Evolutionary conservation across 1,284 basidiomycete species (phyloP).

Genomic region (Coniferiporia weirii): DNA sequence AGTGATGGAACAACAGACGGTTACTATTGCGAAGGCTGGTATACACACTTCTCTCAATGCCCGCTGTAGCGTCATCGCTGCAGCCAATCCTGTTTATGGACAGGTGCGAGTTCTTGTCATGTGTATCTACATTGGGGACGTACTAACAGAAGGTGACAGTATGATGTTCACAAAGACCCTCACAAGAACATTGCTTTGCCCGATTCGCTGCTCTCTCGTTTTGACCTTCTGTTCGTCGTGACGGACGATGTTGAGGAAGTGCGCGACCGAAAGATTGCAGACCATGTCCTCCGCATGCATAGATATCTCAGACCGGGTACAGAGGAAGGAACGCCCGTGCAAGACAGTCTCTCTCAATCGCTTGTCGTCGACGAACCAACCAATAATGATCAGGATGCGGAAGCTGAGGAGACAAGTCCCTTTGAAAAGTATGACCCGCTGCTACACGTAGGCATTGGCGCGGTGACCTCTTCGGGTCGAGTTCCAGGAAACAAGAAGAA

Average conservation of each 20-base stretch:
- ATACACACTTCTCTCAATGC: conserved; percentile 99
- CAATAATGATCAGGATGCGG: conserved; percentile 48
- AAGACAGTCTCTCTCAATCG: conserved; percentile 85
- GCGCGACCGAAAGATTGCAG: conserved; percentile 91
- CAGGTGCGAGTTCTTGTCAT: conserved; percentile 53
- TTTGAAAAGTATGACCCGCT: conserved; percentile 98
- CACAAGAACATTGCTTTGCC: conserved; percentile 98
- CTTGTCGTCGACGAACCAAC: conserved; percentile 78
- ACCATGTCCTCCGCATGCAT: conserved; percentile 98
- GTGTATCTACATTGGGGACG: background rate
- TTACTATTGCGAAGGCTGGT: conserved; percentile 98
- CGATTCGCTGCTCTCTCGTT: conserved; percentile 97
- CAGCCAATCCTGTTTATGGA: conserved; percentile 98
- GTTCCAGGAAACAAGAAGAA: conserved; percentile 59
- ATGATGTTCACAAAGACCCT: conserved; percentile 99
- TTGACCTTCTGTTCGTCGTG: conserved; percentile 97
- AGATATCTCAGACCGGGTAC: conserved; percentile 94
- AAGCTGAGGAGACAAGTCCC: conserved; percentile 67
- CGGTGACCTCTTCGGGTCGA: conserved; percentile 49
- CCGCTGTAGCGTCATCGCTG: conserved; percentile 95
- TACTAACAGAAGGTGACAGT: conserved; percentile 46
- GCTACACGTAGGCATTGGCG: conserved; percentile 73
- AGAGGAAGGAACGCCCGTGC: conserved; percentile 88
- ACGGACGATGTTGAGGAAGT: conserved; percentile 97
- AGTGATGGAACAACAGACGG: conserved; percentile 99